Conservation (phyloP, 495 filamentous ascomycete genomes). For the Massariosphaeria phaeospora region DNA sequence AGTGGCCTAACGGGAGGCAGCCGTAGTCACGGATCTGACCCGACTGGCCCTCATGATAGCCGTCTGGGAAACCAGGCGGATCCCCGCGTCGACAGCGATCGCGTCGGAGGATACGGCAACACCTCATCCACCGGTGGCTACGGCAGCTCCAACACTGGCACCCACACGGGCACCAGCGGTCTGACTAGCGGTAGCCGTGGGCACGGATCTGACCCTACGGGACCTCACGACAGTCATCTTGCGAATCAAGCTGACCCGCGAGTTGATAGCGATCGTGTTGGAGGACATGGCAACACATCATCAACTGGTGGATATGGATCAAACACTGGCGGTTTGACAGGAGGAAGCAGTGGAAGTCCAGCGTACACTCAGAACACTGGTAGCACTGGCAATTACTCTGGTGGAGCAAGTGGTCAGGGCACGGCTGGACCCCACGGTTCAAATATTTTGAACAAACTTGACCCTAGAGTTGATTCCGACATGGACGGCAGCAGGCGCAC, state of each 20-base stretch:
- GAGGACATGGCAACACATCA: constrained; percentile 33
- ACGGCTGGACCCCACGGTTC: constrained; percentile 44
- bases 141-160: constrained; percentile 18
- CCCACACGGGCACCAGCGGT: constrained; percentile 19
- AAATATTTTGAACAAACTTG: constrained; percentile 42
- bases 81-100: constrained; percentile 49
- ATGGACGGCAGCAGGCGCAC: constrained; percentile 36
- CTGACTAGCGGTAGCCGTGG: constrained; percentile 1
- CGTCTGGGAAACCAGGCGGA: constrained; percentile 47
- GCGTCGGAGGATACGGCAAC: constrained; percentile 36
- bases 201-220: constrained; percentile 1
- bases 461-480: constrained; percentile 51
- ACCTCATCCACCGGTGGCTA: constrained; percentile 13
- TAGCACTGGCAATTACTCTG: background rate
- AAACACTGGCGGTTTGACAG: background rate
- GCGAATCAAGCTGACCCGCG: constrained; percentile 49
- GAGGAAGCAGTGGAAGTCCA: too few relatives aligned
- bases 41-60: constrained; percentile 42
- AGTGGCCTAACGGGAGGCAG: background rate
- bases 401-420: background rate
- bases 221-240: constrained; percentile 39
- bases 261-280: constrained; percentile 45
- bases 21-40: constrained; percentile 1
- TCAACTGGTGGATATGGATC: constrained; percentile 4
- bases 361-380: too few relatives aligned